Conservation (phyloP, 257 asterid species). For the Solanum phureja region DNA sequence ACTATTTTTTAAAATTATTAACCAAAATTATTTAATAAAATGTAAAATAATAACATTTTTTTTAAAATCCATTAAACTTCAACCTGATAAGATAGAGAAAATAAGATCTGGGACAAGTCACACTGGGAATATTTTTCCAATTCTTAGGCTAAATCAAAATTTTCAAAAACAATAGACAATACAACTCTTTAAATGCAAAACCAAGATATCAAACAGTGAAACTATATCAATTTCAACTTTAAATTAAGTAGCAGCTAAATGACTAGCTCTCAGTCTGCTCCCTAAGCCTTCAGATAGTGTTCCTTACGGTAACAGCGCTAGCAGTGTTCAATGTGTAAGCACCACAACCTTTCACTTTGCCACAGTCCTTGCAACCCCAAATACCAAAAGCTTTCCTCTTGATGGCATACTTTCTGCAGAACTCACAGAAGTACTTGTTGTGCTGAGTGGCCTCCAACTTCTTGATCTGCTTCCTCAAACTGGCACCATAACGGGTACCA, state of each 20-base stretch:
- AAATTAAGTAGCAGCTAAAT: neutral
- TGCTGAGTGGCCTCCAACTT: no score
- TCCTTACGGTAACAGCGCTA: constrained; percentile 57
- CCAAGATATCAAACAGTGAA: neutral
- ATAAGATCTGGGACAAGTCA: neutral
- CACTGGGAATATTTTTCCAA: neutral
- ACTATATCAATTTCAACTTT: neutral
- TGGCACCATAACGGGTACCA: no score
- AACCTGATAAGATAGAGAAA: neutral
- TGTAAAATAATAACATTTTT: no score
- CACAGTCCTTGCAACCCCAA: constrained; percentile 64
- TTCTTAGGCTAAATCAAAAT: neutral
- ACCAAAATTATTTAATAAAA: no score
- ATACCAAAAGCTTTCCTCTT: constrained; percentile 62
- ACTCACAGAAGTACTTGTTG: no score
- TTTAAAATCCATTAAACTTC: neutral
- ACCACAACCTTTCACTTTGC: constrained; percentile 55
- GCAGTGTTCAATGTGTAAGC: constrained; percentile 51
- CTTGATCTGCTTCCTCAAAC: no score
- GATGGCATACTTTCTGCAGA: neutral
- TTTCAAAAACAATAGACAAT: neutral
- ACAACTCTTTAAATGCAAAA: neutral
- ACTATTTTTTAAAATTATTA: no score
- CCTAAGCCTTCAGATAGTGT: constrained; percentile 66
- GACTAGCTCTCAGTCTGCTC: constrained; percentile 59